Percentiles rank a stretch among this genome's conserved stretches.
These are phyloP conservation scores for Ophiostoma montium DNA, from an alignment of 2,329 filamentous ascomycete genomes.

Conservation along the genomic window DNA sequence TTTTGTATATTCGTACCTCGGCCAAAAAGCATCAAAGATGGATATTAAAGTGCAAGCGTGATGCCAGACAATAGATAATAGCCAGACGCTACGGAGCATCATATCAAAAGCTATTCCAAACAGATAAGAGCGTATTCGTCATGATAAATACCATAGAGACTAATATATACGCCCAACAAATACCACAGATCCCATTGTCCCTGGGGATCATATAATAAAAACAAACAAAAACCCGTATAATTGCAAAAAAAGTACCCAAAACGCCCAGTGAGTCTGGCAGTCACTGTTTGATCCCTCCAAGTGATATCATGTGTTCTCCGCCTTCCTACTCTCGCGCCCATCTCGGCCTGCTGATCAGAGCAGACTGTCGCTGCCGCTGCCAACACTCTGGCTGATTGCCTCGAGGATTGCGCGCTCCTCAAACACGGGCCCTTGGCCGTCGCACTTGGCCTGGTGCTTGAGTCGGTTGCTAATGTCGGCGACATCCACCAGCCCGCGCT, in stretches of 20 bases:
- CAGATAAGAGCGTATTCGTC: too few relatives aligned
- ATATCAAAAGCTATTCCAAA: too few relatives aligned
- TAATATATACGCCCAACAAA: too few relatives aligned
- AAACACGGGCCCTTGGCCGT: conserved; percentile 81
- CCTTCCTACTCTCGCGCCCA: not conserved
- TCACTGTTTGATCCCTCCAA: not conserved
- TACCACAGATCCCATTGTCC: too few relatives aligned
- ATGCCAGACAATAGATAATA: too few relatives aligned
- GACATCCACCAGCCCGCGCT: conserved; percentile 66
- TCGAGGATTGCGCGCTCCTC: conserved; percentile 57
- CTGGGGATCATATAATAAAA: not conserved
- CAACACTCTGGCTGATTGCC: conserved; percentile 67
- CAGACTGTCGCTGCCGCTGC: conserved; percentile 65
- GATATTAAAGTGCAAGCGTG: too few relatives aligned
- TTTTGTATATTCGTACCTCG: too few relatives aligned
- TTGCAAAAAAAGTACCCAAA: not conserved
- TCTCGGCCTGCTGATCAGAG: conserved; percentile 24
- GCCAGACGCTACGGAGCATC: too few relatives aligned
- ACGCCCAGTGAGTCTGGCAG: not conserved
- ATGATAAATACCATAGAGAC: too few relatives aligned
- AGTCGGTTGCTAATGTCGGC: conserved; percentile 66
- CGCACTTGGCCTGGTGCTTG: conserved; percentile 61
- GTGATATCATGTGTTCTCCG: not conserved
- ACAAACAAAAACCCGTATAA: not conserved
- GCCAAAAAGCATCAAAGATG: too few relatives aligned